Evolutionary conservation across 371 early-diverging fungal genomes (phyloP), one percentile per base, ranked within the genome.

Genomic region (Rhizopus sp.): DNA sequence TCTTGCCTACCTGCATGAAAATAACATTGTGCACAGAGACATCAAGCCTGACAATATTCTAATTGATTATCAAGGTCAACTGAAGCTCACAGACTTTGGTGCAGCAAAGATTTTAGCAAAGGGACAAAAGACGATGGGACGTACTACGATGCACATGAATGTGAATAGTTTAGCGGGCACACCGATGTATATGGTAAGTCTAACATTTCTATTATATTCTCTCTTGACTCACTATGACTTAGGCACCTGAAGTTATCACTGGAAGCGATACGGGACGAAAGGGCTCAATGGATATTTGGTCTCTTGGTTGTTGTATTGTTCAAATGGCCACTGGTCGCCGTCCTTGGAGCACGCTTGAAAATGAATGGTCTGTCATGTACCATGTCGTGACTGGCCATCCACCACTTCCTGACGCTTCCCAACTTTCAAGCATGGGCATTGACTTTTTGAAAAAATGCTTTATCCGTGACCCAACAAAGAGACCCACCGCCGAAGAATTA

Each of bases 261-360:
- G 92, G 88, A 12, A 84, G 86, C n/a, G 85, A 84, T 34, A 80
- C 82, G 50, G 88, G 88, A 8, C 76, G 85, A 30, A 85, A 83
- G 59, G 93, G 93, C 1, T 86, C 92, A 9, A 90, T 91, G 84
- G 99, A 98, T 66, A 93, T 94, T 34, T 98, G 97, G 95, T 87
- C 94, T 4, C 66, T 96, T 23, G 99, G 96, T 15, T 93, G 98
- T 64, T 92, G 95, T 63, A 83, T 99, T 37, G 88, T 93, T 33
- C 97, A 97, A 70, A 96, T 99, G 96, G 80, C 92, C 0, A 92
- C 92, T 0, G 98, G 99, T 7, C 78, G 85, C 17, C 89, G 94
- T 56, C 98, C 99, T 7, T 99, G 94, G 94, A 81, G 88, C 13
- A 87, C 92, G 46, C 60, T 95, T 33, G 96, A 95, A 57, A 95